Percentiles rank a stretch among this genome's conserved stretches.
Evolutionary conservation across 164 flowering plant genomes (phyloP).

Genomic region (Magnolia changhungtana): DNA sequence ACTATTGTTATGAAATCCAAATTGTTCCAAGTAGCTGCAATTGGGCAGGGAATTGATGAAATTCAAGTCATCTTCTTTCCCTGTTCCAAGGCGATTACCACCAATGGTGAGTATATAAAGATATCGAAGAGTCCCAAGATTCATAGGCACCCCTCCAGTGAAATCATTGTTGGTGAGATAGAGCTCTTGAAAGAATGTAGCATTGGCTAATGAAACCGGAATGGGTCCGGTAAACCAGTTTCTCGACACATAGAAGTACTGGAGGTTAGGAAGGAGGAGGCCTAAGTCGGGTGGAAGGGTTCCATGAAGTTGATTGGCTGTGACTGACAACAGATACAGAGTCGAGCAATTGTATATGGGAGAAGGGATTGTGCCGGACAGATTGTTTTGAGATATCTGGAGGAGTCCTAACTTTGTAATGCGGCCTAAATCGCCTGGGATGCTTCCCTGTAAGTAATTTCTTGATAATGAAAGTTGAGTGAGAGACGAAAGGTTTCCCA

Average conservation of each 20-base stretch:
- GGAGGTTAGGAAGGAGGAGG: slow-evolving; percentile 6
- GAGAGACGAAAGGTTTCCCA: slow-evolving; percentile 13
- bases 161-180: not conserved
- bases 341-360: slow-evolving; percentile 10
- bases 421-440: not conserved
- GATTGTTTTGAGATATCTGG: not conserved
- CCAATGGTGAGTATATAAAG: not conserved
- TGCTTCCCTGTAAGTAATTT: not conserved
- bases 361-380: slow-evolving; percentile 10
- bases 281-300: not conserved
- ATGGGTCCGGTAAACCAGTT: no score
- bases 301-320: not conserved
- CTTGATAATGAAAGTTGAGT: not conserved
- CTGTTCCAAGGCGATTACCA: no score
- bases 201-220: no score
- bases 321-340: not conserved
- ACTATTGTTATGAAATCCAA: no score
- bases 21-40: no score
- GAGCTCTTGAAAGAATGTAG: not conserved
- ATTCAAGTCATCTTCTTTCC: no score
- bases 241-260: not conserved
- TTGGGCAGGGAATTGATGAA: no score
- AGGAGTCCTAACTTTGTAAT: not conserved
- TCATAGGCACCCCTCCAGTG: slow-evolving; percentile 5
- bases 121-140: not conserved